These are phyloP conservation scores for Lentinula boryana DNA, from an alignment of 768 basidiomycete species.

Conservation along the genomic window DNA sequence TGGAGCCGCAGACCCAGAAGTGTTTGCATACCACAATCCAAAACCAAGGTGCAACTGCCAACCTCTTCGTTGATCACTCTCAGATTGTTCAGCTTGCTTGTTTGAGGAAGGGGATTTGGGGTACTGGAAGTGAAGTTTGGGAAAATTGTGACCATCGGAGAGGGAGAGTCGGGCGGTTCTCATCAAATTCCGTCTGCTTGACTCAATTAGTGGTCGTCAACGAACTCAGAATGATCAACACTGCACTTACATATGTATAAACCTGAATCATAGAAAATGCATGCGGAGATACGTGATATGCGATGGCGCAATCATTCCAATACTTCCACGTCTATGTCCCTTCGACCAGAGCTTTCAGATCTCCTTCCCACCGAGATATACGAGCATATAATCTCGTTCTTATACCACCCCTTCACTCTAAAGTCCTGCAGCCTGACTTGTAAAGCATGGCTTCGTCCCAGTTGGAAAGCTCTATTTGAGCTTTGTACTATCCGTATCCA, in stretches of 20 bases:
- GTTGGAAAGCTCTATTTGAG: not conserved
- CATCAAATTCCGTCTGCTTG: not conserved
- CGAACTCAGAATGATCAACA: too few relatives aligned
- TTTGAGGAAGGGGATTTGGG: slow-evolving; percentile 38
- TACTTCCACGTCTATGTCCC: not conserved
- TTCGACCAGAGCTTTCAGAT: not conserved
- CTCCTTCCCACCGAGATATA: not conserved
- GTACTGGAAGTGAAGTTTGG: slow-evolving; percentile 36
- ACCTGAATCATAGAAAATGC: too few relatives aligned
- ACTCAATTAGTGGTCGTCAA: not conserved
- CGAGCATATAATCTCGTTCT: not conserved
- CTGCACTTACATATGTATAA: too few relatives aligned
- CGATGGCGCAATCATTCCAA: too few relatives aligned
- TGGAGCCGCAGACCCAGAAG: slow-evolving; percentile 38
- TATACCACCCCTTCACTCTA: not conserved
- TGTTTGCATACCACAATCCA: slow-evolving; percentile 40
- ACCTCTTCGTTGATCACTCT: slow-evolving; percentile 39
- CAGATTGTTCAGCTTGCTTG: slow-evolving; percentile 40
- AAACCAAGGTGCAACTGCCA: slow-evolving; percentile 34
- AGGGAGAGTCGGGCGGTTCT: not conserved
- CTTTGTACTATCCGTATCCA: not conserved
- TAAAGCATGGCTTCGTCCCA: not conserved
- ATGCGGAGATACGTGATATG: too few relatives aligned
- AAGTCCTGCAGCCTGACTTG: slow-evolving; percentile 1
- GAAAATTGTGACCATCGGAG: slow-evolving; percentile 33